phyloP scores from a whole-genome alignment of 2,329 filamentous ascomycete genomes.

The Lecanicillium sp. region DNA sequence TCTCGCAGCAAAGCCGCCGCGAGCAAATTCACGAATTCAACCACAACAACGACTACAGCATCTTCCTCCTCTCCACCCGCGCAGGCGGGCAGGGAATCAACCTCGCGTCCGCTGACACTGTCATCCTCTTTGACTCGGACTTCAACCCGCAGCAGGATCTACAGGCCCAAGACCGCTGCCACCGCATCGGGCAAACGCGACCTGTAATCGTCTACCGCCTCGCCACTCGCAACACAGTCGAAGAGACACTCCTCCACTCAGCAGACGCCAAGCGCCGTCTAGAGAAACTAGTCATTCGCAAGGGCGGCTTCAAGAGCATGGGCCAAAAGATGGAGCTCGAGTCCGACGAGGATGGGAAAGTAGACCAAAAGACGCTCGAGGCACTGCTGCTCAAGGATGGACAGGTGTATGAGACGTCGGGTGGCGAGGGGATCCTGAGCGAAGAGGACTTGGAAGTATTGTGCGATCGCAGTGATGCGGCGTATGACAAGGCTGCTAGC shows the following conservation, averaged over 20 bases:
- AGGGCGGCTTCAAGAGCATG: conserved; percentile 73
- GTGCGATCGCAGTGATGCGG: conserved; percentile 63
- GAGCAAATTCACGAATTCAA: conserved; percentile 70
- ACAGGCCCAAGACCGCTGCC: conserved; percentile 90
- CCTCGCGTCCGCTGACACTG: conserved; percentile 81
- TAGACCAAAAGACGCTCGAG: conserved; percentile 54
- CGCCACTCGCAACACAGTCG: conserved; percentile 86
- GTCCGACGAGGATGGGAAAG: conserved; percentile 33
- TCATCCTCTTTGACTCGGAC: conserved; percentile 79
- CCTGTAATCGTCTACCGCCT: conserved; percentile 92
- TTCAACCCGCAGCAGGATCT: conserved; percentile 98
- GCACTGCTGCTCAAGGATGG: conserved; percentile 65
- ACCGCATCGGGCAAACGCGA: conserved; percentile 86
- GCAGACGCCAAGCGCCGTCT: conserved; percentile 87
- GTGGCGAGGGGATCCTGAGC: conserved; percentile 59
- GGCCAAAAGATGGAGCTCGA: conserved; percentile 47
- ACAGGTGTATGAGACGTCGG: conserved; percentile 48
- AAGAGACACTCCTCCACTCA: conserved; percentile 76
- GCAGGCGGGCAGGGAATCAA: conserved; percentile 96
- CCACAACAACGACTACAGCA: conserved; percentile 50
- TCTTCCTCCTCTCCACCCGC: conserved; percentile 84
- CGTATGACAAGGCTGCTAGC: conserved; percentile 64
- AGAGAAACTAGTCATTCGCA: conserved; percentile 92
- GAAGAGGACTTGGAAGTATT: conserved; percentile 70
- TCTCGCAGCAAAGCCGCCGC: conserved; percentile 64